These are phyloP conservation scores for Elaeagnus macrophylla DNA, from an alignment of 306 rosid genomes.

Conservation along the genomic window DNA sequence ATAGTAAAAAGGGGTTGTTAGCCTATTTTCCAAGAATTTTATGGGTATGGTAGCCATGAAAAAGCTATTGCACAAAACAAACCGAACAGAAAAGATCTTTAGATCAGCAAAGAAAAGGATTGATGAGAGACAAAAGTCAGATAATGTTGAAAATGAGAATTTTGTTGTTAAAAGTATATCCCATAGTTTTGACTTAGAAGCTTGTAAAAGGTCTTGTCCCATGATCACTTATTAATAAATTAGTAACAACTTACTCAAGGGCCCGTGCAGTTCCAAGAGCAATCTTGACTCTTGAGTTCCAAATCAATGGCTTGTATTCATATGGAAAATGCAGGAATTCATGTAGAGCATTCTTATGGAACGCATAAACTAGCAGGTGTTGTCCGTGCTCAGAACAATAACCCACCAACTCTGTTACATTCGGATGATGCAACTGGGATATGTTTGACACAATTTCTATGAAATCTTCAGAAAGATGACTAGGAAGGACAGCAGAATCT, in stretches of 20 bases:
- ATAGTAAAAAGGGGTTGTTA: too few relatives aligned
- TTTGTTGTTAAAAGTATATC: too few relatives aligned
- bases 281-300: constrained; percentile 95
- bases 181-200: too few relatives aligned
- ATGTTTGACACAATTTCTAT: constrained; percentile 57
- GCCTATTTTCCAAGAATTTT: too few relatives aligned
- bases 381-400: constrained; percentile 97
- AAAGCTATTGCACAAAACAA: too few relatives aligned
- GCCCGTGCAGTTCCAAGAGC: constrained; percentile 97
- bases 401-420: constrained; percentile 85
- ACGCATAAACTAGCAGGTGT: constrained; percentile 76
- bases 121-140: too few relatives aligned
- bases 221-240: not conserved
- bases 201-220: too few relatives aligned
- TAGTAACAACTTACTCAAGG: constrained; percentile 58
- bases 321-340: constrained; percentile 86
- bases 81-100: too few relatives aligned
- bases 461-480: constrained; percentile 51
- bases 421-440: constrained; percentile 76
- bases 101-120: too few relatives aligned
- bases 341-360: constrained; percentile 74
- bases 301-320: constrained; percentile 82
- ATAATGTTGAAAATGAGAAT: too few relatives aligned
- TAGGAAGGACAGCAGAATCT: constrained; percentile 63
- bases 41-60: too few relatives aligned